Conservation (phyloP, 257 asterid species). For the Lithospermum erythrorhizon region DNA sequence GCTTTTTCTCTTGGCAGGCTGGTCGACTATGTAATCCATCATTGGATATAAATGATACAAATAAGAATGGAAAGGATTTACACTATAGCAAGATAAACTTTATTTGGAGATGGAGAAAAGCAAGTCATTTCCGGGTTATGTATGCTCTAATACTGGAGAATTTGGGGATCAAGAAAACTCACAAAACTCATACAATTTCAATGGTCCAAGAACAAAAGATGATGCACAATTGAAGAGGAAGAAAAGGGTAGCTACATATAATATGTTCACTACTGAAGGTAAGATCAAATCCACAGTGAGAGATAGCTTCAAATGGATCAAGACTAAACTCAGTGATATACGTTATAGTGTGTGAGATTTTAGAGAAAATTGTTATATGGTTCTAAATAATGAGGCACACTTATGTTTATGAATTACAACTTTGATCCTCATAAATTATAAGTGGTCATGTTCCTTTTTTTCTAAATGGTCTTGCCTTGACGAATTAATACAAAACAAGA, state of each 20-base stretch:
- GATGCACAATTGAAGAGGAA: constrained; percentile 68
- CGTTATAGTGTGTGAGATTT: constrained; percentile 25
- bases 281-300: constrained; percentile 56
- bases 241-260: constrained; percentile 63
- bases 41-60: too few relatives aligned
- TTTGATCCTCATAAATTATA: too few relatives aligned
- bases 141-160: constrained; percentile 23
- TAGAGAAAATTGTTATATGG: not conserved
- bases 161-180: constrained; percentile 19
- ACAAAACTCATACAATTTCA: constrained; percentile 34
- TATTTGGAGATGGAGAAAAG: constrained; percentile 46
- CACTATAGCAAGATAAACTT: not conserved
- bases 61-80: not conserved
- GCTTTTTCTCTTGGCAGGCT: too few relatives aligned
- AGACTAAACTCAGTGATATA: constrained; percentile 42
- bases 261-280: constrained; percentile 54
- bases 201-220: constrained; percentile 41
- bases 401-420: not conserved
- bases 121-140: constrained; percentile 45
- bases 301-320: constrained; percentile 74
- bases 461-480: not conserved
- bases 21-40: too few relatives aligned
- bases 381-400: too few relatives aligned
- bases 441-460: not conserved
- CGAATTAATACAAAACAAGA: not conserved